Evolutionary conservation across 148 eudicot genomes (phyloP).

Genomic region (Camellia granthamiana): DNA sequence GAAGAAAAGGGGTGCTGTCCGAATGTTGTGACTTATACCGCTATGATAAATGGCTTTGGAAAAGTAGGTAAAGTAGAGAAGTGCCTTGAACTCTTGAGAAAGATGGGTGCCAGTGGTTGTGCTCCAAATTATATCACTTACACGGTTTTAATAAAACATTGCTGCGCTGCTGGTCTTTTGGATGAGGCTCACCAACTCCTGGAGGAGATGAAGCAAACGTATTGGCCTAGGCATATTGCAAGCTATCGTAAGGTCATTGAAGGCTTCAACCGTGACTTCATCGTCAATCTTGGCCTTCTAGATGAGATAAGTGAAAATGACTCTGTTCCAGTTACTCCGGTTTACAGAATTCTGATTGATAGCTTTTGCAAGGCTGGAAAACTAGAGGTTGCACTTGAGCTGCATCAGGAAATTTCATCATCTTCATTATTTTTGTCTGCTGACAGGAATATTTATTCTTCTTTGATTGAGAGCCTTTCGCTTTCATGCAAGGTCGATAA

Average conservation of each 20-base stretch:
- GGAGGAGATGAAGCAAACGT: constrained; percentile 92
- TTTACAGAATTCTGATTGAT: constrained; percentile 68
- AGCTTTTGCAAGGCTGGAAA: constrained; percentile 79
- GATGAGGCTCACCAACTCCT: constrained; percentile 75
- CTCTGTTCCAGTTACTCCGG: constrained; percentile 53
- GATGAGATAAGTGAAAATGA: constrained; percentile 51
- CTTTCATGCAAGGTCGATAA: constrained; percentile 60
- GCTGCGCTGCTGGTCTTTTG: constrained; percentile 61
- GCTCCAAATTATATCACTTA: constrained; percentile 88
- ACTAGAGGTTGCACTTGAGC: constrained; percentile 62
- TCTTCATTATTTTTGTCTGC: constrained; percentile 27
- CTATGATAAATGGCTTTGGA: constrained; percentile 89
- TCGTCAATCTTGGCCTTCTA: constrained; percentile 54
- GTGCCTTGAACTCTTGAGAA: constrained; percentile 59
- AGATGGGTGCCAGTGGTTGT: constrained; percentile 73
- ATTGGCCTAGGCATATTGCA: constrained; percentile 77
- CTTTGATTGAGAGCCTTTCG: constrained; percentile 69
- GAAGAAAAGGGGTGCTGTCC: constrained; percentile 81
- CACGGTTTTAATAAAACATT: constrained; percentile 69
- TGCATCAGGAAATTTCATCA: constrained; percentile 61
- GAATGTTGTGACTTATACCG: constrained; percentile 92
- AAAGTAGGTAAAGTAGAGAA: constrained; percentile 68
- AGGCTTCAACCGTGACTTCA: constrained; percentile 77
- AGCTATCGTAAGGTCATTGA: constrained; percentile 80
- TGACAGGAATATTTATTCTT: constrained; percentile 44